Percentiles rank a stretch among this genome's conserved stretches.
These are phyloP conservation scores for Sporothrix variecibatus DNA, from an alignment of 2,329 filamentous ascomycete species.

Conservation along the genomic window DNA sequence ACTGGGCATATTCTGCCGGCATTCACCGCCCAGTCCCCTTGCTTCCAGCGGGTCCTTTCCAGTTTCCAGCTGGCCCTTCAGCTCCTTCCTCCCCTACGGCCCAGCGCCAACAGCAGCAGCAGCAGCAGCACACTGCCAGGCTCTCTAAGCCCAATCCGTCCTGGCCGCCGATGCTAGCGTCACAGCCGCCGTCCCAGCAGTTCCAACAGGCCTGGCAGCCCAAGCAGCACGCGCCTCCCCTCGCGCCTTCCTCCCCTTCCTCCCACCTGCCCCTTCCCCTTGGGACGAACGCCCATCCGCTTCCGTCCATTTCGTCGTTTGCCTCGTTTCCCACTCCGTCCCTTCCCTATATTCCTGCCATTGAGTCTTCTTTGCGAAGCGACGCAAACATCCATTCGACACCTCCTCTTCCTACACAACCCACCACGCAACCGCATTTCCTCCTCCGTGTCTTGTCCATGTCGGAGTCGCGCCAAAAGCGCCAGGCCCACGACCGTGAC, in stretches of 20 bases:
- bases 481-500: neutral
- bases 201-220: neutral
- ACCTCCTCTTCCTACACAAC: neutral
- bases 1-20: conserved; percentile 17
- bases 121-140: neutral
- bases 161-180: conserved; percentile 26
- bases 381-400: neutral
- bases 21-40: conserved; percentile 19
- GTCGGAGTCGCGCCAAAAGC: conserved; percentile 23
- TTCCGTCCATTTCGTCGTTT: conserved; percentile 19
- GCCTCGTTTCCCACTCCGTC: conserved; percentile 17
- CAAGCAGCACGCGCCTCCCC: neutral
- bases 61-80: neutral
- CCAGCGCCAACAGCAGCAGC: neutral
- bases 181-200: conserved; percentile 3
- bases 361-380: neutral
- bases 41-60: neutral
- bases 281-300: neutral
- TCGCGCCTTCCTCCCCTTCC: neutral
- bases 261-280: neutral
- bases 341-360: neutral
- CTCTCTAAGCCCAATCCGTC: conserved; percentile 27
- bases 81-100: neutral
- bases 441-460: conserved; percentile 29
- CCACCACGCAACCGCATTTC: neutral